These are phyloP conservation scores for Aquilaria agallochum DNA, from an alignment of 441 rosid species.

Conservation along the genomic window DNA sequence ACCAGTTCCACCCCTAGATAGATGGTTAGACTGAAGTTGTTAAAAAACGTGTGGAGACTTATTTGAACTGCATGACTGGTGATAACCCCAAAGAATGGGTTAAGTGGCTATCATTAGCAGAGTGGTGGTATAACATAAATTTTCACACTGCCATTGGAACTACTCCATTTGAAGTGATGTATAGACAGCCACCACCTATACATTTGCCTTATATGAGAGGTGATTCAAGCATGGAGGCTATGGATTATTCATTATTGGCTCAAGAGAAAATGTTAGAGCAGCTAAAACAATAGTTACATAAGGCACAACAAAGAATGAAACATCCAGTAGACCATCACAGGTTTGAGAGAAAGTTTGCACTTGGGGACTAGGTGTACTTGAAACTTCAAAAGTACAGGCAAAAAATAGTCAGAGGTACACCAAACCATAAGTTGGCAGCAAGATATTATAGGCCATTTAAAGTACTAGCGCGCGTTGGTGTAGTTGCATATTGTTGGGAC, in stretches of 20 bases:
- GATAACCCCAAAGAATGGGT: neutral
- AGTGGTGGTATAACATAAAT: conserved; percentile 5
- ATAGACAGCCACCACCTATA: neutral
- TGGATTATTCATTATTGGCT: neutral
- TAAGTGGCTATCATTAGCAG: neutral
- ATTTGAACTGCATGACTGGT: neutral
- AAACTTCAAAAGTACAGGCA: neutral
- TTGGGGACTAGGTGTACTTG: neutral
- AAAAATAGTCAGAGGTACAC: neutral
- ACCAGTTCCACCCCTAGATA: conserved; percentile 9
- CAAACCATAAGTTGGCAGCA: neutral
- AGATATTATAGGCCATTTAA: neutral
- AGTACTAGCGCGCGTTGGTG: neutral
- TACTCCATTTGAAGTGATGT: neutral
- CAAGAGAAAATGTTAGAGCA: neutral
- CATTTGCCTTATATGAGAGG: neutral
- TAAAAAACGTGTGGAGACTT: neutral
- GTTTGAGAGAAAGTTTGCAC: neutral
- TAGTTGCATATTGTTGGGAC: neutral
- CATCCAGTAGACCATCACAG: neutral
- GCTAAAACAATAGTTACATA: neutral
- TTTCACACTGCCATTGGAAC: neutral
- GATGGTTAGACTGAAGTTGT: conserved; percentile 4
- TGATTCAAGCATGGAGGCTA: neutral
- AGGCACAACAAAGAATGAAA: neutral